Conservation (phyloP, 1,284 basidiomycete species). For the Cutaneotrichosporon mucoides region DNA sequence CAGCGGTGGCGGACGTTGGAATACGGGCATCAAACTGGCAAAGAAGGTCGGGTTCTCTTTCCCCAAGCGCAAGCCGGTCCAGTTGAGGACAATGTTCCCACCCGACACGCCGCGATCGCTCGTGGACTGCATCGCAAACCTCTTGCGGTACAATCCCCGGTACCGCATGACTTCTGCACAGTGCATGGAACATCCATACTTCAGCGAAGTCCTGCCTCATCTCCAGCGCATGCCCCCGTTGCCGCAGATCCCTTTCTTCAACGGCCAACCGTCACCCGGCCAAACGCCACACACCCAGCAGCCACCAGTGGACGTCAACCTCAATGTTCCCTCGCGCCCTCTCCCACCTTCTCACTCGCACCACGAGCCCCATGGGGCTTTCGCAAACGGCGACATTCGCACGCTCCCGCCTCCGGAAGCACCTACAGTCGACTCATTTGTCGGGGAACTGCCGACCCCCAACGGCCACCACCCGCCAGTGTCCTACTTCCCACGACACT, state of each 20-base stretch:
- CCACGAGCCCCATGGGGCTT: slow-evolving; percentile 41
- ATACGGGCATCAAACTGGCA: slow-evolving; percentile 70
- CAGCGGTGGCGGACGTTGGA: slow-evolving; percentile 85
- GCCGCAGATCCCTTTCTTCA: slow-evolving; percentile 53
- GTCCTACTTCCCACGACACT: not conserved
- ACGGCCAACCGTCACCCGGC: slow-evolving; percentile 38
- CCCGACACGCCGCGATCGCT: slow-evolving; percentile 71
- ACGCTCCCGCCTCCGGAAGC: slow-evolving; percentile 39
- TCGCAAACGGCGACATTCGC: slow-evolving; percentile 44
- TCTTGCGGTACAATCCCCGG: slow-evolving; percentile 88
- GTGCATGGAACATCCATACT: slow-evolving; percentile 84
- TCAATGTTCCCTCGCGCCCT: slow-evolving; percentile 56
- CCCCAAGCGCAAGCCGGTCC: slow-evolving; percentile 75
- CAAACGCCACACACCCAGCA: not conserved
- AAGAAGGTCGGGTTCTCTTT: slow-evolving; percentile 82
- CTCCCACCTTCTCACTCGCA: slow-evolving; percentile 62
- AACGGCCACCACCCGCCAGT: slow-evolving; percentile 13
- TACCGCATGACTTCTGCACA: slow-evolving; percentile 76
- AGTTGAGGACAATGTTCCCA: slow-evolving; percentile 75
- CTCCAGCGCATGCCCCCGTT: slow-evolving; percentile 54
- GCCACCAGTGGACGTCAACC: slow-evolving; percentile 42
- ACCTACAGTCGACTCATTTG: not conserved
- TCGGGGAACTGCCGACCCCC: slow-evolving; percentile 17
- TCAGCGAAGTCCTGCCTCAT: slow-evolving; percentile 60
- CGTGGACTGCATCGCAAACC: slow-evolving; percentile 84